Evolutionary conservation across 1,284 basidiomycete species (phyloP).

Genomic region (Puccinia brachypodii): DNA sequence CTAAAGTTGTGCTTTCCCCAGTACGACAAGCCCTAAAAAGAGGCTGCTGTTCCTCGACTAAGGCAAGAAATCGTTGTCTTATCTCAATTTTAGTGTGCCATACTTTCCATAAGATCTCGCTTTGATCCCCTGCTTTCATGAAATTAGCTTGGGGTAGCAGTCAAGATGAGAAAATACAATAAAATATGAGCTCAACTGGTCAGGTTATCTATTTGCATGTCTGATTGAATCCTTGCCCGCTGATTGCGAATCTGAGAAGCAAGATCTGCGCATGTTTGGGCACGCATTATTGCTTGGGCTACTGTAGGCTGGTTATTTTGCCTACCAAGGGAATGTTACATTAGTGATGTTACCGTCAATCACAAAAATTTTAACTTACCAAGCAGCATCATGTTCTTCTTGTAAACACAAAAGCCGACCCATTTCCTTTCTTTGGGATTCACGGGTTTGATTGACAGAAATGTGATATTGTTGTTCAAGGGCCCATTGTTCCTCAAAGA

Average conservation of each 20-base stretch:
- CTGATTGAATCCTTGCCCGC: not conserved
- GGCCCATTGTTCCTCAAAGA: not conserved
- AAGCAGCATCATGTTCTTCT: not conserved
- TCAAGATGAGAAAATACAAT: not conserved
- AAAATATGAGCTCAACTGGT: not conserved
- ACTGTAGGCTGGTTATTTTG: not conserved
- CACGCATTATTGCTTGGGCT: not conserved
- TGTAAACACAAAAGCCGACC: not conserved
- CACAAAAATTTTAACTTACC: not conserved
- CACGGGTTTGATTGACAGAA: not conserved
- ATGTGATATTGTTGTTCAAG: not conserved
- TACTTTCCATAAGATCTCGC: not conserved
- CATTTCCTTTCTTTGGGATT: not conserved
- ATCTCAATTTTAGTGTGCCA: slow-evolving; percentile 10
- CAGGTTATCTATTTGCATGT: not conserved
- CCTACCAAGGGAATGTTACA: not conserved
- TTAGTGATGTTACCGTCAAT: not conserved
- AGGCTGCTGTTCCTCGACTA: slow-evolving; percentile 23
- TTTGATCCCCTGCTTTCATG: not conserved
- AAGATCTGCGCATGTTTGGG: not conserved
- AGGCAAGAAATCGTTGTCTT: slow-evolving; percentile 3
- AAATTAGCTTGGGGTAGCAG: not conserved
- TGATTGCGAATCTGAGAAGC: not conserved
- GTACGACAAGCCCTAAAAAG: not conserved
- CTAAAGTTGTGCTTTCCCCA: not conserved